Conservation (phyloP, 495 filamentous ascomycete genomes). For the Neurospora sp. region DNA sequence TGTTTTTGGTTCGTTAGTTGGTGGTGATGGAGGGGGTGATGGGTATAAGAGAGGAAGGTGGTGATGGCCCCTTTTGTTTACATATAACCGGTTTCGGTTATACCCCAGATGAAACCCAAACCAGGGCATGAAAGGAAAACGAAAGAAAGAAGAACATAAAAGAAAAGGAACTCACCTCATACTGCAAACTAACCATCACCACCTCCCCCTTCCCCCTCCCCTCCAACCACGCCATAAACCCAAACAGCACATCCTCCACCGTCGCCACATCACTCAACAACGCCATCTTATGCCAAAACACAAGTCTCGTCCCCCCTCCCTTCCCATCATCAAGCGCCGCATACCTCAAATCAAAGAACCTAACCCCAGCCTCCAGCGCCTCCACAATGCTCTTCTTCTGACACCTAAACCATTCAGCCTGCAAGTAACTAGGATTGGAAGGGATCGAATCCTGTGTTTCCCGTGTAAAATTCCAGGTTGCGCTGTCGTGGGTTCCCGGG, state of each 20-base stretch:
- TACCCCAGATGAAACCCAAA: background rate
- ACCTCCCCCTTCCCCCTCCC: constrained; percentile 53
- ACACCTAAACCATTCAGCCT: constrained; percentile 30
- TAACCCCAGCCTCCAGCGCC: constrained; percentile 36
- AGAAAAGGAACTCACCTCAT: constrained; percentile 35
- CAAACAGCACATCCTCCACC: constrained; percentile 39
- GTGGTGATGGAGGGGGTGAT: background rate
- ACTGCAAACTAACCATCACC: constrained; percentile 72
- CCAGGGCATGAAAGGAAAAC: background rate
- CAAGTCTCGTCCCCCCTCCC: constrained; percentile 21
- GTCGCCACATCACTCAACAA: constrained; percentile 35
- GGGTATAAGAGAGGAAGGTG: background rate
- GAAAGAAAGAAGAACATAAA: background rate
- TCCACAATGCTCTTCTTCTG: constrained; percentile 28
- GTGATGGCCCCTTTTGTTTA: background rate
- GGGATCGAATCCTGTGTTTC: constrained; percentile 31
- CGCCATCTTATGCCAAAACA: constrained; percentile 42
- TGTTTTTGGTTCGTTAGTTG: background rate
- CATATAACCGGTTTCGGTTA: background rate
- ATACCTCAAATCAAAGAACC: constrained; percentile 44
- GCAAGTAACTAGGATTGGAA: constrained; percentile 19
- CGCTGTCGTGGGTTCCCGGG: constrained; percentile 44
- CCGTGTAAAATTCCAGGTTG: constrained; percentile 45
- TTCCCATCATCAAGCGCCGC: constrained; percentile 24
- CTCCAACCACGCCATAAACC: constrained; percentile 44